Evolutionary conservation across 352 stramenopile genomes (phyloP).

Genomic region (Pythium dissimile): DNA sequence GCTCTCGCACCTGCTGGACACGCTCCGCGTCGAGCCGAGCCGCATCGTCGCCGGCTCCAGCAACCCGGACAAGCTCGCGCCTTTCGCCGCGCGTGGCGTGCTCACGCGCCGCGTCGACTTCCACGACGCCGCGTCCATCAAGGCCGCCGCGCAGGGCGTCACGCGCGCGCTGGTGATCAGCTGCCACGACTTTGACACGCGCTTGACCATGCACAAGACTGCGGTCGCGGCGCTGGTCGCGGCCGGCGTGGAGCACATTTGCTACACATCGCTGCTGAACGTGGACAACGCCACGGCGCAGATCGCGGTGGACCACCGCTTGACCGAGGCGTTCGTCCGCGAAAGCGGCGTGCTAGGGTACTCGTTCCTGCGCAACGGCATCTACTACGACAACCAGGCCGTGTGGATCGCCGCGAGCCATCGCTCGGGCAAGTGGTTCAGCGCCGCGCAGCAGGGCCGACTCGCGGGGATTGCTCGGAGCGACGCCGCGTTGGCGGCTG

Average conservation of each 20-base stretch:
- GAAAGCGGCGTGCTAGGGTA: slow-evolving; percentile 5
- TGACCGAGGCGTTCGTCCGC: slow-evolving; percentile 9
- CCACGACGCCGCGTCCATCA: slow-evolving; percentile 7
- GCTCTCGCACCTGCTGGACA: slow-evolving; percentile 23
- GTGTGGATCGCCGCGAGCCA: slow-evolving; percentile 4
- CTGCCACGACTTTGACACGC: neutral
- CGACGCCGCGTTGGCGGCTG: slow-evolving; percentile 1
- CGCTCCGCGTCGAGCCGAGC: slow-evolving; percentile 14
- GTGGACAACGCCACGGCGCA: neutral
- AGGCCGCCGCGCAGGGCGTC: slow-evolving; percentile 12
- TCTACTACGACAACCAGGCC: slow-evolving; percentile 18
- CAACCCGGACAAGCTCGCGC: slow-evolving; percentile 11
- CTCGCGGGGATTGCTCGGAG: neutral
- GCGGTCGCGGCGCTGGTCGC: slow-evolving; percentile 1
- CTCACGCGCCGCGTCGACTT: slow-evolving; percentile 14
- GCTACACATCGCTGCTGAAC: slow-evolving; percentile 15
- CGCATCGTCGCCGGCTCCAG: slow-evolving; percentile 20
- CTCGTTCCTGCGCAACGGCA: slow-evolving; percentile 15
- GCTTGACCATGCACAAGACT: neutral
- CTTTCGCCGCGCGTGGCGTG: slow-evolving; percentile 7
- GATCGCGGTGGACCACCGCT: neutral
- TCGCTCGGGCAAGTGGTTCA: neutral
- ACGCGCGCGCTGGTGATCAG: slow-evolving; percentile 22
- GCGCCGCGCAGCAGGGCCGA: neutral
- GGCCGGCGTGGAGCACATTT: slow-evolving; percentile 8